These are phyloP conservation scores for Trypanosoma avium DNA, from an alignment of 208 protist genomes.

Conservation along the genomic window DNA sequence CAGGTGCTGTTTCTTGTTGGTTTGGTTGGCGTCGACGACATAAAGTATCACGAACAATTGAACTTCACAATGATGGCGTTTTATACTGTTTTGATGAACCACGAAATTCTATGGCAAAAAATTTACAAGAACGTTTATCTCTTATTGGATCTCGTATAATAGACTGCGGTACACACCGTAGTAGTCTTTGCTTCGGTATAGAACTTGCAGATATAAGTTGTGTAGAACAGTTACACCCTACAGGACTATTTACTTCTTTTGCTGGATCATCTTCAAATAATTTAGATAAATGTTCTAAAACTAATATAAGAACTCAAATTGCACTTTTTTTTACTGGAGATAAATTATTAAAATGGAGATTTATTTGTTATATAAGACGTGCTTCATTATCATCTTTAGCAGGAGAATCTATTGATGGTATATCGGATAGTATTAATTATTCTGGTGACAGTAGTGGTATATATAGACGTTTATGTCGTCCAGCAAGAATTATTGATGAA, in stretches of 20 bases:
- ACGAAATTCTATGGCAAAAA: constrained; percentile 59
- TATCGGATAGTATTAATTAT: background rate
- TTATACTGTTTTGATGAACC: constrained; percentile 70
- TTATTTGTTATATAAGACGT: constrained; percentile 5
- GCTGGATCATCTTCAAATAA: background rate
- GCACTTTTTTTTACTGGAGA: constrained; percentile 15
- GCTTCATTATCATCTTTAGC: background rate
- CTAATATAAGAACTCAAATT: background rate
- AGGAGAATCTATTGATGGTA: background rate
- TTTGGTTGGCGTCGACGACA: constrained; percentile 24
- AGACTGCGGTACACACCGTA: constrained; percentile 30
- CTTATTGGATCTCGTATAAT: constrained; percentile 46
- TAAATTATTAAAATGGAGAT: constrained; percentile 58
- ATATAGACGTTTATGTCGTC: constrained; percentile 14
- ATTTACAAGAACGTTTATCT: constrained; percentile 51
- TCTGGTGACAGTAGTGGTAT: background rate
- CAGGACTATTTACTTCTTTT: constrained; percentile 3
- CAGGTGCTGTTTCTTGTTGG: constrained; percentile 31
- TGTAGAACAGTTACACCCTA: constrained; percentile 1
- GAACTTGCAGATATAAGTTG: background rate
- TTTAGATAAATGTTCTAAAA: background rate
- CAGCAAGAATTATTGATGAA: constrained; percentile 3
- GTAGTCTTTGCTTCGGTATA: constrained; percentile 14
- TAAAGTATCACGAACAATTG: constrained; percentile 38
- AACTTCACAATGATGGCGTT: constrained; percentile 53